These are phyloP conservation scores for Micractinium conductrix DNA, from an alignment of 139 green algal genomes.

Conservation along the genomic window DNA sequence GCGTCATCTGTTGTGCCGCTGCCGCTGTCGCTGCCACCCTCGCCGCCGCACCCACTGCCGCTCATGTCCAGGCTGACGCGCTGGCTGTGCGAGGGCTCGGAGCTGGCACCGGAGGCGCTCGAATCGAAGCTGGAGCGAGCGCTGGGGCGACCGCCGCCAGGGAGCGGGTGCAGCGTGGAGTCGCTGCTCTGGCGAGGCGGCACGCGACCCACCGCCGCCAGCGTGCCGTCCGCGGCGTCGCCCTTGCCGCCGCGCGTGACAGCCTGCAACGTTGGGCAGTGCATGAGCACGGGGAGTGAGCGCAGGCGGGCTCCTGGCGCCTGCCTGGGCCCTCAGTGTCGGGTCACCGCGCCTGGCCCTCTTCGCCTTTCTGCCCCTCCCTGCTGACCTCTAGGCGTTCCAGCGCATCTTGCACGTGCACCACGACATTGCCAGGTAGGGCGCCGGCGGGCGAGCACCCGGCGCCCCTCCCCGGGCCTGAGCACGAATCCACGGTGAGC, in stretches of 20 bases:
- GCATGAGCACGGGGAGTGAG: too few species aligned
- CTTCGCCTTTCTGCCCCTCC: too few species aligned
- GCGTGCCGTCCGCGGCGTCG: not conserved
- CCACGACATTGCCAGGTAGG: too few species aligned
- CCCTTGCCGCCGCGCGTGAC: not conserved
- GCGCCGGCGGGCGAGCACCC: too few species aligned
- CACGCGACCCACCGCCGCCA: not conserved
- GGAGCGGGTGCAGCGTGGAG: not conserved
- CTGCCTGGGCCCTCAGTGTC: too few species aligned
- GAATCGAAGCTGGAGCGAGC: slow-evolving; percentile 19
- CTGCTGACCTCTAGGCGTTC: too few species aligned
- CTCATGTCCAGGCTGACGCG: slow-evolving; percentile 2
- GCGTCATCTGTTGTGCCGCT: not conserved
- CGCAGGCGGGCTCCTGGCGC: too few species aligned
- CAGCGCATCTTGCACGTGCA: too few species aligned
- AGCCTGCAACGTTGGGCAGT: too few species aligned
- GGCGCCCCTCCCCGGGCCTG: too few species aligned
- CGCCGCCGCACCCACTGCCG: not conserved
- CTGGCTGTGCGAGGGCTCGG: slow-evolving; percentile 7
- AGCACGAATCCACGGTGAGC: too few species aligned
- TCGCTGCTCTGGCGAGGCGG: slow-evolving; percentile 4
- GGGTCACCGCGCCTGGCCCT: too few species aligned
- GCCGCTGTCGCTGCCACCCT: not conserved
- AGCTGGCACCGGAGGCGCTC: not conserved
- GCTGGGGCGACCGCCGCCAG: slow-evolving; percentile 6